Base-by-base conservation (phyloP, 1,284 basidiomycete species). In the Boletus subluridellus region DNA sequence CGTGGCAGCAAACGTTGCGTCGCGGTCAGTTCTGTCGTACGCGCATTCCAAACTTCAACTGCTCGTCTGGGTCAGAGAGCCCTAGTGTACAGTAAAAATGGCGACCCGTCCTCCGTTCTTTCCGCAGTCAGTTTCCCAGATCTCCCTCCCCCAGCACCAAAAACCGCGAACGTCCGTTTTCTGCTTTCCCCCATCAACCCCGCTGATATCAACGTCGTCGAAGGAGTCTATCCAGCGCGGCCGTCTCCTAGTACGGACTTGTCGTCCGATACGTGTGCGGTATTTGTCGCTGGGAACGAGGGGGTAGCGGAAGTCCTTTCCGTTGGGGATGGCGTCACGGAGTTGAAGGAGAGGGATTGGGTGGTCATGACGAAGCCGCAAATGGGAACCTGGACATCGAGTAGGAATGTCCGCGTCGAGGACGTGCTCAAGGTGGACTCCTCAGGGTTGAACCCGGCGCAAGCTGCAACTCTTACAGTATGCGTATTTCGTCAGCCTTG, bases 151-250 rank as follows among this genome's bases (percentile, higher is more conserved):
- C 86, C 88, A 2, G 66, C 77, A 14, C 76, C 82, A 10, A 74
- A 78, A 50, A 81, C 86, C 6, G 72, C 87, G 41, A 88, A 89
- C 66, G 70, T 94, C 65, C 80, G 79, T 61, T 86, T 88, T 68
- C 73, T 87, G n/a, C 79, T 91, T n/a, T 80, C 88, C 2, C 89
- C 91, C 5, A 82, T 93, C 56, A 93, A 93, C 68, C 90, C 90
- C 2, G 83, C 90, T 10, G 91, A 93, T 63, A 72, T 90, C 64
- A 93, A 93, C 62, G 88, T 90, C 47, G 80, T 93, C 45, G 86
- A 93, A 72, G 92, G 92, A 11, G 82, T 89, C 17, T 94, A 94
- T 68, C 91, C 92, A 0, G 72, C 81, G 14, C 86, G 84, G 63
- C 88, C 90, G 0, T 66, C 65, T 1, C 74, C 77, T 26, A 70